Base-by-base conservation (phyloP, 2,329 filamentous ascomycete species). In the Trichoderma brevicompactum region DNA sequence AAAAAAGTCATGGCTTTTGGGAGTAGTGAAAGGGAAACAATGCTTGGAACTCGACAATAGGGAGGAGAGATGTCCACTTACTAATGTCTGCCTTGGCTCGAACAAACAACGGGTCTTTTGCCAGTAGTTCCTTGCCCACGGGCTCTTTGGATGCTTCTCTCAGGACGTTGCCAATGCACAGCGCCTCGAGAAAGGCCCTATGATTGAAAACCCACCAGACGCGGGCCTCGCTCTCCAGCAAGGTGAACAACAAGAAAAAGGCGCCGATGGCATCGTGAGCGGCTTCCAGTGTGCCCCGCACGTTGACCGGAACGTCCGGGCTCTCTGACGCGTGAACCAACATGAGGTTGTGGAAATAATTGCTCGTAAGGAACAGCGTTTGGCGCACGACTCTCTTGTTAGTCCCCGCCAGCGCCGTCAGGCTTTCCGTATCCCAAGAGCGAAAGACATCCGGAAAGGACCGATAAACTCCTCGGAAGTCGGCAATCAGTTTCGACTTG, bases 171-270 rank as follows among this genome's bases (percentile, higher is more conserved):
- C 86, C 85, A 54, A 90, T 91, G 76, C 86, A 91, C 72, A 89
- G 75, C 38, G 89, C 89, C 79, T 94, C 91, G 60, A 94, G 82
- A 72, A 94, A 94, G 0, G 91, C 91, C 1, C 91, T 81, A 73
- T 94, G 91, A 74, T 92, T 91, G 70, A 93, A 92, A 0, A 92
- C 90, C 91, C 91, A 94, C 91, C 91, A 94, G 0, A 93, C 90
- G 13, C 88, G 84, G 1, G 90, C 89, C 78, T 94, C 91, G 15
- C 81, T 80, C 69, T 89, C 86, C 68, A 93, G 87, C 12, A 92
- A 78, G 43, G 80, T 81, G 76, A 88, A 91, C 7, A 93, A 82
- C 65, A 92, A 82, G 74, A 94, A 93, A 74, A 93, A 94, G 1
- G 89, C 82, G 50, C 83, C 84, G 53, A 94, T 86, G 5, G 91